Percentiles rank a stretch among this genome's conserved stretches.
phyloP scores from a whole-genome alignment of 805 yeast genomes.

The Wickerhamiella spandovensis region DNA sequence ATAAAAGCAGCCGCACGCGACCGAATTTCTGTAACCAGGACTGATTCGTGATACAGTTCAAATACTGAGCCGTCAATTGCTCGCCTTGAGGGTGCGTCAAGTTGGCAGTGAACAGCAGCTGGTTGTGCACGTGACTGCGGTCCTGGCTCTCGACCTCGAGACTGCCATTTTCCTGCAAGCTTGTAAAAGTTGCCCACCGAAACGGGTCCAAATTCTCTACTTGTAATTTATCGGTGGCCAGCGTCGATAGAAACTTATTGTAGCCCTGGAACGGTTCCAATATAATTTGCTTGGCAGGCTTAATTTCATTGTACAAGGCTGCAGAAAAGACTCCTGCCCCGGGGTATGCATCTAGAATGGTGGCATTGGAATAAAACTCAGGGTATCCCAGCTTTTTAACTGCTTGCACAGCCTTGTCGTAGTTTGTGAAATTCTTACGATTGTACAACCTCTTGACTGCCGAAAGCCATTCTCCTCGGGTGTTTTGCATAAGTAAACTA shows the following conservation, averaged over 20 bases:
- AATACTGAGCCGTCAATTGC: constrained; percentile 60
- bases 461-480: constrained; percentile 15
- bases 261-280: constrained; percentile 38
- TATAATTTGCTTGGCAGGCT: constrained; percentile 52
- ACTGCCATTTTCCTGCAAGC: constrained; percentile 32
- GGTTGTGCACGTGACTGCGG: constrained; percentile 35
- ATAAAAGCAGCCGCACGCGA: constrained; percentile 57
- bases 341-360: constrained; percentile 25
- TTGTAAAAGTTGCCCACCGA: constrained; percentile 48
- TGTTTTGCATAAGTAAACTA: constrained; percentile 11
- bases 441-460: constrained; percentile 15
- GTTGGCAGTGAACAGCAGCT: constrained; percentile 46
- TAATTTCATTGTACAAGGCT: constrained; percentile 42
- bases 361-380: constrained; percentile 23
- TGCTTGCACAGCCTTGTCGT: constrained; percentile 23
- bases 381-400: constrained; percentile 36
- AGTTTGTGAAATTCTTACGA: constrained; percentile 20
- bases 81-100: constrained; percentile 47
- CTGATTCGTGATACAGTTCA: constrained; percentile 48
- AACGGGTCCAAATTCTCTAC: constrained; percentile 40
- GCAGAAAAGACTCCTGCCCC: constrained; percentile 44
- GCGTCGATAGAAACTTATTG: constrained; percentile 12
- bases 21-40: constrained; percentile 70
- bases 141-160: constrained; percentile 29
- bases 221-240: constrained; percentile 18